These are phyloP conservation scores for Pseudocercospora vitis DNA, from an alignment of 2,329 filamentous ascomycete genomes.

Conservation along the genomic window DNA sequence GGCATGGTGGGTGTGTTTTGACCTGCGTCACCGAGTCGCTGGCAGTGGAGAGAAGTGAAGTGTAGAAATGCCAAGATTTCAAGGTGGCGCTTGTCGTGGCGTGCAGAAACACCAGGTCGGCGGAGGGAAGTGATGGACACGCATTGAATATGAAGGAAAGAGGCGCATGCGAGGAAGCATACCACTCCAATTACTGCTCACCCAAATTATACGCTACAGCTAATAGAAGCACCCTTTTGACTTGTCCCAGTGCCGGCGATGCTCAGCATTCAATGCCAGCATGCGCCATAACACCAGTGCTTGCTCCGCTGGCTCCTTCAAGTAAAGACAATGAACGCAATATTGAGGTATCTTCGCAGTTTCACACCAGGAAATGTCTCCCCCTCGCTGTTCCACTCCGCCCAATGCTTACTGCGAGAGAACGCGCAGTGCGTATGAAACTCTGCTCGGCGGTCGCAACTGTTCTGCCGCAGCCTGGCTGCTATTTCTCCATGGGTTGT, in stretches of 20 bases:
- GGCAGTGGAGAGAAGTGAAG: neutral
- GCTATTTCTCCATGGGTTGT: constrained; percentile 14
- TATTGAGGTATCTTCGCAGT: constrained; percentile 31
- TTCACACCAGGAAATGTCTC: constrained; percentile 14
- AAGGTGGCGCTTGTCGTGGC: neutral
- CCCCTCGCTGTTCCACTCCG: constrained; percentile 14
- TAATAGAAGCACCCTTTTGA: constrained; percentile 19
- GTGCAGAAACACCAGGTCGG: neutral
- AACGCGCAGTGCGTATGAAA: constrained; percentile 12
- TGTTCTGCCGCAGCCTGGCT: constrained; percentile 23
- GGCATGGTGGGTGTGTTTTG: constrained; percentile 13
- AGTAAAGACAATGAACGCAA: constrained; percentile 30
- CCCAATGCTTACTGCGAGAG: constrained; percentile 19
- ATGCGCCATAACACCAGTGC: constrained; percentile 22
- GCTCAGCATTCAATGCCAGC: constrained; percentile 23
- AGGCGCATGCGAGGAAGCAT: neutral
- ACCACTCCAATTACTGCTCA: constrained; percentile 6
- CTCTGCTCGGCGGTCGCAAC: constrained; percentile 21
- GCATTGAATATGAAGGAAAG: neutral
- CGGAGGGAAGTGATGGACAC: neutral
- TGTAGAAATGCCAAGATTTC: constrained; percentile 10
- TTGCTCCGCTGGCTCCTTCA: constrained; percentile 15
- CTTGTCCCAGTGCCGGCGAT: constrained; percentile 15
- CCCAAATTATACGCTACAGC: constrained; percentile 21
- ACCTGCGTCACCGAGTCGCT: neutral